Evolutionary conservation across 2,329 filamentous ascomycete genomes (phyloP).

Genomic region (Fusarium pininemorale): DNA sequence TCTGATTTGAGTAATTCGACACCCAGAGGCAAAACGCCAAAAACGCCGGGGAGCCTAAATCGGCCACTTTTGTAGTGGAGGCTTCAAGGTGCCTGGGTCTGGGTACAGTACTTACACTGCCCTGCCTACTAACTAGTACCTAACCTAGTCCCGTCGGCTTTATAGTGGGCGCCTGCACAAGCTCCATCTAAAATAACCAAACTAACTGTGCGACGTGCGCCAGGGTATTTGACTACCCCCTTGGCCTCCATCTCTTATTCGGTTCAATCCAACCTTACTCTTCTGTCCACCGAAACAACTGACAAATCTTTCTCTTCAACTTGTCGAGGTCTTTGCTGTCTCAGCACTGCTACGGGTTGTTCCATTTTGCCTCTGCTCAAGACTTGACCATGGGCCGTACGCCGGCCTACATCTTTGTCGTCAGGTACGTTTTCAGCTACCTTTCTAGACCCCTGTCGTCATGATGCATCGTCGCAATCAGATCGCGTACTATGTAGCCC

Average conservation of each 20-base stretch:
- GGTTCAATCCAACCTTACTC: slow-evolving; percentile 26
- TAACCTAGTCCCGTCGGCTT: not conserved
- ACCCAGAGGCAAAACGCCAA: slow-evolving; percentile 10
- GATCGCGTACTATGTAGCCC: slow-evolving; percentile 16
- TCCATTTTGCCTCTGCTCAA: slow-evolving; percentile 1
- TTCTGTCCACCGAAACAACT: slow-evolving; percentile 11
- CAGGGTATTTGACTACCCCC: slow-evolving; percentile 37
- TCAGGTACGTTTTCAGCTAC: slow-evolving; percentile 48
- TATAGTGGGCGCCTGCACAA: slow-evolving; percentile 32
- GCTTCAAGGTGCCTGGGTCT: not conserved
- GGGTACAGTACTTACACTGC: not conserved
- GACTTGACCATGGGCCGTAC: slow-evolving; percentile 51
- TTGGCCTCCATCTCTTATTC: slow-evolving; percentile 27
- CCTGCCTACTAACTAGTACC: not conserved
- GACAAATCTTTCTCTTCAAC: slow-evolving; percentile 1
- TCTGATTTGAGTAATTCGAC: not conserved
- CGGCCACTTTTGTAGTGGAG: slow-evolving; percentile 12
- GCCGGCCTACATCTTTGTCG: slow-evolving; percentile 56
- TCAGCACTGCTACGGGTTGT: not conserved
- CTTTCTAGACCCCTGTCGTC: slow-evolving; percentile 35
- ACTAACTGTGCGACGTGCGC: slow-evolving; percentile 24
- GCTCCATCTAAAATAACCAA: slow-evolving; percentile 22
- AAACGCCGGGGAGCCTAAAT: slow-evolving; percentile 6
- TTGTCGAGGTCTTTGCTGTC: slow-evolving; percentile 1
- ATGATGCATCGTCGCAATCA: slow-evolving; percentile 33